Evolutionary conservation across 192 early-diverging fungal genomes (phyloP).

Genomic region (Spizellomyces sp.): DNA sequence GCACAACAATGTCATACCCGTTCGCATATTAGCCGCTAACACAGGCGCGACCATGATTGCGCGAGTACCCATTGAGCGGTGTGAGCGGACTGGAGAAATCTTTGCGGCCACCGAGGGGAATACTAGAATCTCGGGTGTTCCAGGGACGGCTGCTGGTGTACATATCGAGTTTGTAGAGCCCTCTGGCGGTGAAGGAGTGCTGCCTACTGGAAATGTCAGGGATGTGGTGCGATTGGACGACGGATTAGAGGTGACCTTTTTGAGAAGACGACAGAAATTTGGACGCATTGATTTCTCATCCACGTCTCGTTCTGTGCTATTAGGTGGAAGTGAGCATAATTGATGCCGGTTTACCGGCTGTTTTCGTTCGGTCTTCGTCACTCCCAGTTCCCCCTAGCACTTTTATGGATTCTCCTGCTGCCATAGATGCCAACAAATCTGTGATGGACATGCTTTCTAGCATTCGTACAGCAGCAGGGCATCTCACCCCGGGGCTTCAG

Average conservation of each 20-base stretch:
- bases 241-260: neutral
- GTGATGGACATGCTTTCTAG: too few relatives aligned
- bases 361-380: neutral
- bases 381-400: neutral
- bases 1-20: conserved; percentile 1
- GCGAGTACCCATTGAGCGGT: neutral
- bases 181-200: neutral
- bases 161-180: conserved; percentile 2
- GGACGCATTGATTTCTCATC: too few relatives aligned
- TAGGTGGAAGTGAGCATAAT: neutral
- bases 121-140: conserved; percentile 11
- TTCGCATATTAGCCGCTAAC: conserved; percentile 5
- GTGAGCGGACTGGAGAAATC: neutral
- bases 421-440: too few relatives aligned
- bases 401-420: neutral
- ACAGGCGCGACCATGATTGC: conserved; percentile 6
- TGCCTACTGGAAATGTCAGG: conserved; percentile 5
- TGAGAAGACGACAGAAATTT: too few relatives aligned
- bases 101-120: conserved; percentile 1
- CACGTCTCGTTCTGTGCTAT: too few relatives aligned
- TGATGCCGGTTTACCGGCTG: conserved; percentile 2
- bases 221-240: neutral
- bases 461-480: too few relatives aligned
- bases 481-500: too few relatives aligned
- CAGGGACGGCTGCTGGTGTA: neutral